These are phyloP conservation scores for Coffea humblotiana DNA, from an alignment of 305 asterid species.

Conservation along the genomic window DNA sequence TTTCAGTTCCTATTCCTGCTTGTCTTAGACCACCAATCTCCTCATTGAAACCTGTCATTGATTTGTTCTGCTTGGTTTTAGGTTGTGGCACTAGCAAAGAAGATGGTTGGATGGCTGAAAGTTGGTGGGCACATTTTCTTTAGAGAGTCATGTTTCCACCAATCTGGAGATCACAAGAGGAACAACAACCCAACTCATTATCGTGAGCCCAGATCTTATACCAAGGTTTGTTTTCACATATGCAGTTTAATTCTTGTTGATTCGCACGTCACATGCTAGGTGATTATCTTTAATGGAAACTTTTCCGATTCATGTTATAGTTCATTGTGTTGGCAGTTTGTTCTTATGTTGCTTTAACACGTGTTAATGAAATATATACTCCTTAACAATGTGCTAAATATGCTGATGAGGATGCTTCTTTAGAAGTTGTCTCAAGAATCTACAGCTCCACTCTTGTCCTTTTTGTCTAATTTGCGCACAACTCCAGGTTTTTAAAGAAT, in stretches of 20 bases:
- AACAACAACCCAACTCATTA: constrained; percentile 88
- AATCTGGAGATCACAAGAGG: constrained; percentile 89
- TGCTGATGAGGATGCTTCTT: not conserved
- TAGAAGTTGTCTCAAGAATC: not conserved
- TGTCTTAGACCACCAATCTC: not conserved
- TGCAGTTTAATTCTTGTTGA: not conserved
- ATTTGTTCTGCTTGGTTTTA: constrained; percentile 27
- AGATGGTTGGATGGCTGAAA: constrained; percentile 85
- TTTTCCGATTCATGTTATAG: not conserved
- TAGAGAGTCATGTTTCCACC: constrained; percentile 97
- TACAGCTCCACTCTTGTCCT: not conserved
- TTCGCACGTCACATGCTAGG: not conserved
- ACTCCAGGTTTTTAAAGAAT: constrained; percentile 73
- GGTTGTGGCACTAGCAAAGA: constrained; percentile 71
- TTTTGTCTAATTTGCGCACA: constrained; percentile 6
- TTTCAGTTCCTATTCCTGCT: not conserved
- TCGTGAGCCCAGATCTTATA: constrained; percentile 92
- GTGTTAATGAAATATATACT: not conserved
- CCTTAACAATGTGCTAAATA: not conserved
- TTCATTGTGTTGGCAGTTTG: not conserved
- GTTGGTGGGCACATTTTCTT: constrained; percentile 93
- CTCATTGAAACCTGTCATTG: not conserved
- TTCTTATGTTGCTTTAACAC: not conserved
- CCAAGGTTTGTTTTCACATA: constrained; percentile 54
- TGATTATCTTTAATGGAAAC: not conserved